phyloP scores from a whole-genome alignment of 768 basidiomycete genomes.

The Lanmaoa rubissima region DNA sequence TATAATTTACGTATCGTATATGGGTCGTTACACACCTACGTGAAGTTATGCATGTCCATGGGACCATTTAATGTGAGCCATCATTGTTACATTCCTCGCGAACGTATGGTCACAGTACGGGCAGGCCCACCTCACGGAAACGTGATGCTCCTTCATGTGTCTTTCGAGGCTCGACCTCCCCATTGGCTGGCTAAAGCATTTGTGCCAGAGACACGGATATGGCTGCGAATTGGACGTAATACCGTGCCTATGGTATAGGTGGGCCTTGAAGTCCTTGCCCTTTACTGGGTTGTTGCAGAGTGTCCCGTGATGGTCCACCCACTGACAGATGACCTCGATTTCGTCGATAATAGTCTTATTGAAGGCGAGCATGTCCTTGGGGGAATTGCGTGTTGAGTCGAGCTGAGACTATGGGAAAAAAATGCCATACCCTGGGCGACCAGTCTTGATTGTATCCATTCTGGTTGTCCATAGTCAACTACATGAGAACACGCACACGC shows the following conservation, averaged over 20 bases:
- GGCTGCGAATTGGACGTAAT: not conserved
- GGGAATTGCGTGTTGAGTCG: not conserved
- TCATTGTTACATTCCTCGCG: conserved; percentile 1
- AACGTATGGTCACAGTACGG: not conserved
- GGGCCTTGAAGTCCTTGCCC: not conserved
- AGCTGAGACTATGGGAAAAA: not conserved
- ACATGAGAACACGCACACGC: too few relatives aligned
- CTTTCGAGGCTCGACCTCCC: conserved; percentile 7
- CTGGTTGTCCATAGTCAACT: not conserved
- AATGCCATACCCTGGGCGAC: not conserved
- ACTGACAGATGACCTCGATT: not conserved
- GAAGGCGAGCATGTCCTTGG: conserved; percentile 6
- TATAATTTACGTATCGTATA: not conserved
- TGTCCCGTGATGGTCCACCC: not conserved
- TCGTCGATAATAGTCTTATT: conserved; percentile 3
- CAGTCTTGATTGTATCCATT: not conserved
- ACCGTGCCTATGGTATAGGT: conserved; percentile 4
- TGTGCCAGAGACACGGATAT: conserved; percentile 12
- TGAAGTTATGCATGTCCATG: not conserved
- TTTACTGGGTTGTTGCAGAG: not conserved
- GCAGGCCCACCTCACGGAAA: conserved; percentile 14
- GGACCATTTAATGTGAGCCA: not conserved
- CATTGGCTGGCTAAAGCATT: conserved; percentile 1
- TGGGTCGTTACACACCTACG: not conserved
- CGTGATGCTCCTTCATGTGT: conserved; percentile 10